These are phyloP conservation scores for Cladosporium cucumerinum DNA, from an alignment of 2,329 filamentous ascomycete species.

Conservation along the genomic window DNA sequence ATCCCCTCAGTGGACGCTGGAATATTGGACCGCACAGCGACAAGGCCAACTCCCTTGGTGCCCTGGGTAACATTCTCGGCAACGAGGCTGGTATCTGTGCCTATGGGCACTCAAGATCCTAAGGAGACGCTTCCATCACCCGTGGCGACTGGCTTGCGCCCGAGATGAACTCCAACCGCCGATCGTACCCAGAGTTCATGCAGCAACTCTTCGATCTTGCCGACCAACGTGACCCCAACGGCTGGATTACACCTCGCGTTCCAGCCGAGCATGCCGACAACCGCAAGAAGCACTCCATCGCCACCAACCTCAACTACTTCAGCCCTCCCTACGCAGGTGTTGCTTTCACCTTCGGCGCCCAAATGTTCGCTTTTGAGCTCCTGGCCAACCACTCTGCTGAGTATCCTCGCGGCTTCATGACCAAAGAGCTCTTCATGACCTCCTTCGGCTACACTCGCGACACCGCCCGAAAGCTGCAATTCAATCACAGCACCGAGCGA, in stretches of 20 bases:
- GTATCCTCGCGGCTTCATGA: conserved; percentile 24
- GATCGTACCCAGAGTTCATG: conserved; percentile 25
- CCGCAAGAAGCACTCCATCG: conserved; percentile 28
- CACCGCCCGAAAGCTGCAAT: conserved; percentile 14
- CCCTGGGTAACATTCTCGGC: conserved; percentile 23
- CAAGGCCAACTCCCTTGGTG: conserved; percentile 25
- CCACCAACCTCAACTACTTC: conserved; percentile 31
- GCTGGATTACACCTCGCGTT: conserved; percentile 25
- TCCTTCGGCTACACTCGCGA: conserved; percentile 27
- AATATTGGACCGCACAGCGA: conserved; percentile 22
- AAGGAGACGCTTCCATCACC: conserved; percentile 29
- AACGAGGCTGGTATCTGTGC: conserved; percentile 28
- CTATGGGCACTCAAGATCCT: conserved; percentile 26
- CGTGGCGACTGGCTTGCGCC: conserved; percentile 29
- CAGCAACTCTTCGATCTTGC: conserved; percentile 28
- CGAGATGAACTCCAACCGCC: conserved; percentile 26
- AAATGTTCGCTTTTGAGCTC: conserved; percentile 28
- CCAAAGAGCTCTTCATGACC: conserved; percentile 23
- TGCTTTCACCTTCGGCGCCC: conserved; percentile 30
- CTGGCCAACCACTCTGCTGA: conserved; percentile 28
- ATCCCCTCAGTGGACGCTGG: conserved; percentile 23
- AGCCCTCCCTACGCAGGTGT: conserved; percentile 27
- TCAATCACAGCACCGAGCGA: conserved; percentile 12
- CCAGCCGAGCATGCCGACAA: conserved; percentile 27
- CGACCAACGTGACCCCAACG: conserved; percentile 18